These are phyloP conservation scores for Hylodesmum podocarpum DNA, from an alignment of 306 rosid genomes.

Conservation along the genomic window DNA sequence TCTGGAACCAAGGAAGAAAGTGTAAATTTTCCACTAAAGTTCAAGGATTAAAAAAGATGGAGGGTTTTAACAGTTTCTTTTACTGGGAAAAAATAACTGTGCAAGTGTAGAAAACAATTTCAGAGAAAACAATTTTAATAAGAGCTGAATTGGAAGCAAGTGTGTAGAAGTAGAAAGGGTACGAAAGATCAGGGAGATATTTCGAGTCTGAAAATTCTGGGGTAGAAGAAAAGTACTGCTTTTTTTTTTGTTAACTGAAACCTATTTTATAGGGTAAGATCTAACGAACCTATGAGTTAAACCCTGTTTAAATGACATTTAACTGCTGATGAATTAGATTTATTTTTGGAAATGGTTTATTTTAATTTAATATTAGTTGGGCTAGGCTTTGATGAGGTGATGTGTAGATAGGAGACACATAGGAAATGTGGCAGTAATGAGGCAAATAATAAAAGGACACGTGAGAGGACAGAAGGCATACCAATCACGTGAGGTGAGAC, in stretches of 20 bases:
- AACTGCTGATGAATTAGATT: too few species aligned
- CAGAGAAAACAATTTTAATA: neutral
- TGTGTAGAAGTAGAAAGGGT: neutral
- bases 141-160: neutral
- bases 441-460: slow-evolving; percentile 24
- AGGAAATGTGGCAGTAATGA: slow-evolving; percentile 4
- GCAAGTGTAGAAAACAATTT: neutral
- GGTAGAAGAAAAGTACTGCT: slow-evolving; percentile 18
- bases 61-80: slow-evolving; percentile 27
- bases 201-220: neutral
- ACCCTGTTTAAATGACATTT: slow-evolving; percentile 21
- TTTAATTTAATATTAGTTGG: neutral
- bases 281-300: slow-evolving; percentile 40
- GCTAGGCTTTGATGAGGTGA: neutral
- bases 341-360: neutral
- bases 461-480: slow-evolving; percentile 33
- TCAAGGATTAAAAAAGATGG: slow-evolving; percentile 10
- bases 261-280: slow-evolving; percentile 72
- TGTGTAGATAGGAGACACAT: slow-evolving; percentile 5
- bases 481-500: slow-evolving; percentile 67
- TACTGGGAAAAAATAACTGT: slow-evolving; percentile 29
- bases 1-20: slow-evolving; percentile 25
- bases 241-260: slow-evolving; percentile 11
- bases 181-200: neutral
- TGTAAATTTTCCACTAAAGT: slow-evolving; percentile 42